phyloP scores from a whole-genome alignment of 192 early-diverging fungal species.

The Umbelopsis isabellina region DNA sequence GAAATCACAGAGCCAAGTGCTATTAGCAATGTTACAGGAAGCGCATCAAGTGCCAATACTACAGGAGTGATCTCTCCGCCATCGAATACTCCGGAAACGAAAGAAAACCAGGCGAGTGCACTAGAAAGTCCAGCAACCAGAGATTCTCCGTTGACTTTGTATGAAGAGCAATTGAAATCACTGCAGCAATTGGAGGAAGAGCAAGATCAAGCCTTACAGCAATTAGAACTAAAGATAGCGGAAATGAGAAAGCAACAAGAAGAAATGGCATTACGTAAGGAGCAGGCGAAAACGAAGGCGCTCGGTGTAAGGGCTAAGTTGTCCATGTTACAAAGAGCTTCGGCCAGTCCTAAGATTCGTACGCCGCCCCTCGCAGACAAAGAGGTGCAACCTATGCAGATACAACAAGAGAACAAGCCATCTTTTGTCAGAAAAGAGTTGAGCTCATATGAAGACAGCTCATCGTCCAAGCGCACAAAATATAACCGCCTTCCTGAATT shows the following conservation, averaged over 20 bases:
- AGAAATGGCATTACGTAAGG: neutral
- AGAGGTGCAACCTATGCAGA: neutral
- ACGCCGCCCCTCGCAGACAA: neutral
- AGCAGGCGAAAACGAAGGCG: conserved; percentile 9
- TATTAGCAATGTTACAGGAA: too few species aligned
- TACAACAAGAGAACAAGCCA: neutral
- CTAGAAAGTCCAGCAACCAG: neutral
- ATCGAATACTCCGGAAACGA: neutral
- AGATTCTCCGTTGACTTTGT: neutral
- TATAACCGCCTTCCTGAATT: too few species aligned
- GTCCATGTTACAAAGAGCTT: conserved; percentile 15
- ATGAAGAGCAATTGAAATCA: conserved; percentile 10
- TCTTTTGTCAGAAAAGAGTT: neutral
- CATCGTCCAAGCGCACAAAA: too few species aligned
- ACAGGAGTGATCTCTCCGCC: neutral
- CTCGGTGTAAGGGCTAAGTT: conserved; percentile 9
- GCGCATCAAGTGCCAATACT: too few species aligned
- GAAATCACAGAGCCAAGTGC: too few species aligned
- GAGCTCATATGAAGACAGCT: too few species aligned
- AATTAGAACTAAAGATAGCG: neutral
- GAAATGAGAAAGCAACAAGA: conserved; percentile 16
- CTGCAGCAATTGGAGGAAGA: neutral
- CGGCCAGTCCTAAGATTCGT: conserved; percentile 2
- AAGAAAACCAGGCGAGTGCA: neutral
- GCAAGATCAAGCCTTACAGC: neutral